Evolutionary conservation across 148 eudicot genomes (phyloP), one percentile per base, ranked within the genome.

Genomic region (Selenicereus undatus): DNA sequence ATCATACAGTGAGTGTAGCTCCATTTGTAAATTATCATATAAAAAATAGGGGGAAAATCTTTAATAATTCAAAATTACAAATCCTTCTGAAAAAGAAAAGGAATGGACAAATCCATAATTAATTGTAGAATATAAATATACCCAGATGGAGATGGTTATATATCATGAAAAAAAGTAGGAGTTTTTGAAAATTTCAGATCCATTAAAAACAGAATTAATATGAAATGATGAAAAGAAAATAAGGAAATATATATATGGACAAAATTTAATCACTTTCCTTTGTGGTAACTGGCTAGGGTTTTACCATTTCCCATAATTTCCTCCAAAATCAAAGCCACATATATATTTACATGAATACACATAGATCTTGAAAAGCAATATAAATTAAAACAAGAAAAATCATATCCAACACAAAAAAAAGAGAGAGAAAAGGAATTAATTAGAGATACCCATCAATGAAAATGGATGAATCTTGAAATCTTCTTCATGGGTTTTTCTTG

Each of bases 391-490:
- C 22, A 32, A 45, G 10, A 0, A 35, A 56, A 12, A 73, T 21
- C 50, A n/a, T 39, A 71, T 2, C 10, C 35, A 30, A 21, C 3
- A 9, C 12, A 16, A 7, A 18, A 43, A 36, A 36, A 36, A 36
- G 4, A 36, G 4, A 36, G 3, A 36, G 39, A 36, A 4, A 22
- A 21, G 9, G 56, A 3, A 35, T n/a, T 14, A 56, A 51, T 52
- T 20, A 81, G 27, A n/a, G 68, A 62, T 62, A 62, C 50, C 79
- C 39, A 48, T 50, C 11, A 71, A 60, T 70, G 27, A 27, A 81
- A 39, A 69, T 22, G 71, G 58, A 16, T 24, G 58, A 75, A 81
- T 81, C 76, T 81, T 76, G 80, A 75, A 58, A 58, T 26, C 50
- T 54, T 29, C 16, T 20, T 50, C 21, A 26, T 16, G 54, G 13